Conservation (phyloP, 257 asterid species). For the Coffea eugenioides region DNA sequence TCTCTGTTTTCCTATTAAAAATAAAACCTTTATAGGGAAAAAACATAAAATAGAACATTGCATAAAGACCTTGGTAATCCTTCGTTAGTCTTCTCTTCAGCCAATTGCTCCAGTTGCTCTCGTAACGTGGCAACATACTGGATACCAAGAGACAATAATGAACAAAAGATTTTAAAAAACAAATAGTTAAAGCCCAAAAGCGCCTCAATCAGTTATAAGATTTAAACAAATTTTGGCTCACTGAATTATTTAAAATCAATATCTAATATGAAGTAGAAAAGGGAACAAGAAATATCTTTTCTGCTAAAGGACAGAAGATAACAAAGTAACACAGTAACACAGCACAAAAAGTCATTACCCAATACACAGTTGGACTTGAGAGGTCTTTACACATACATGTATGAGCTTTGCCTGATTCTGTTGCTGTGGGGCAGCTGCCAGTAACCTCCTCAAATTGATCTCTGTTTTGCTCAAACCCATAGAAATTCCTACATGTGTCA, state of each 20-base stretch:
- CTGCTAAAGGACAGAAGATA: not conserved
- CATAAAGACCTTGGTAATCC: conserved; percentile 72
- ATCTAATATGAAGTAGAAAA: not conserved
- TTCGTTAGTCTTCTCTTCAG: conserved; percentile 70
- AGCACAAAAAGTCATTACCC: conserved; percentile 6
- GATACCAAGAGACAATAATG: conserved; percentile 12
- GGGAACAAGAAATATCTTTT: not conserved
- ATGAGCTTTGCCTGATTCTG: conserved; percentile 78
- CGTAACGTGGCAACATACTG: conserved; percentile 86
- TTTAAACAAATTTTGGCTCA: not conserved
- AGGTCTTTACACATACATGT: conserved; percentile 55
- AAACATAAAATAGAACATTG: not conserved
- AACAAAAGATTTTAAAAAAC: not conserved
- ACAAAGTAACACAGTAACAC: not conserved
- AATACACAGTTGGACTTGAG: conserved; percentile 15
- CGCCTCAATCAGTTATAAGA: not conserved
- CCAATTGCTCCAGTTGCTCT: conserved; percentile 88
- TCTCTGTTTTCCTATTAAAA: not conserved
- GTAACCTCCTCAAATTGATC: conserved; percentile 79
- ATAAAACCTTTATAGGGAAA: not conserved
- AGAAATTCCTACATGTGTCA: not conserved
- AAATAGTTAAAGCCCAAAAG: not conserved
- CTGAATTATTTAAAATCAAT: not conserved
- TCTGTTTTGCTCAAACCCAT: conserved; percentile 87
- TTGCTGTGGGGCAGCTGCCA: conserved; percentile 77